Evolutionary conservation across 1,284 basidiomycete genomes (phyloP).

Genomic region (Boletus semigastroideus): DNA sequence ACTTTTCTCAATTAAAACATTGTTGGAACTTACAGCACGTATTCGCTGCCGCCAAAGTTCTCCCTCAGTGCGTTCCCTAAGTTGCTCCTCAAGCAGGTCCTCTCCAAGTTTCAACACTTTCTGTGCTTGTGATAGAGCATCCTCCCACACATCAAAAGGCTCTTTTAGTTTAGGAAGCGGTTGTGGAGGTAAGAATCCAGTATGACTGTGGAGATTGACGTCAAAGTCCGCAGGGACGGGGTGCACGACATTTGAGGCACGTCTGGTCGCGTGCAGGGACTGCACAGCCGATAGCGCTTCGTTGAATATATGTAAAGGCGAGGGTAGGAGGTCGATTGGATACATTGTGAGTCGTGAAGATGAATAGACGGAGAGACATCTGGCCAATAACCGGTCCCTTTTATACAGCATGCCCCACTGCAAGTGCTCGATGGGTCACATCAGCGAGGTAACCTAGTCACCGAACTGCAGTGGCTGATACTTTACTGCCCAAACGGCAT

Average conservation of each 20-base stretch:
- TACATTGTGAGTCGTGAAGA: constrained; percentile 23
- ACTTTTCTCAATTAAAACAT: constrained; percentile 3
- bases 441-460: constrained; percentile 38
- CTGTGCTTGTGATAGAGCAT: constrained; percentile 55
- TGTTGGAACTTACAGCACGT: constrained; percentile 51
- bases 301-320: constrained; percentile 37
- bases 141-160: constrained; percentile 74
- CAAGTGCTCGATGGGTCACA: constrained; percentile 31
- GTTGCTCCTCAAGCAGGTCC: constrained; percentile 49
- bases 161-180: constrained; percentile 60
- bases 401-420: constrained; percentile 37
- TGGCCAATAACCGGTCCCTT: constrained; percentile 14
- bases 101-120: constrained; percentile 63
- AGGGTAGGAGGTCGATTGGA: constrained; percentile 38
- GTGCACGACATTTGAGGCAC: constrained; percentile 17
- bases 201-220: constrained; percentile 72
- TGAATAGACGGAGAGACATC: constrained; percentile 1
- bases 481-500: constrained; percentile 31
- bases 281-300: constrained; percentile 28
- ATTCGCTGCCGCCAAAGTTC: constrained; percentile 69
- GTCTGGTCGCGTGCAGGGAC: constrained; percentile 28
- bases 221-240: constrained; percentile 58
- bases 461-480: constrained; percentile 32
- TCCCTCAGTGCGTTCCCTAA: constrained; percentile 50
- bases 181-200: constrained; percentile 85